These are phyloP conservation scores for Cladosporium cucumerinum DNA, from an alignment of 2,329 filamentous ascomycete species.

Conservation along the genomic window DNA sequence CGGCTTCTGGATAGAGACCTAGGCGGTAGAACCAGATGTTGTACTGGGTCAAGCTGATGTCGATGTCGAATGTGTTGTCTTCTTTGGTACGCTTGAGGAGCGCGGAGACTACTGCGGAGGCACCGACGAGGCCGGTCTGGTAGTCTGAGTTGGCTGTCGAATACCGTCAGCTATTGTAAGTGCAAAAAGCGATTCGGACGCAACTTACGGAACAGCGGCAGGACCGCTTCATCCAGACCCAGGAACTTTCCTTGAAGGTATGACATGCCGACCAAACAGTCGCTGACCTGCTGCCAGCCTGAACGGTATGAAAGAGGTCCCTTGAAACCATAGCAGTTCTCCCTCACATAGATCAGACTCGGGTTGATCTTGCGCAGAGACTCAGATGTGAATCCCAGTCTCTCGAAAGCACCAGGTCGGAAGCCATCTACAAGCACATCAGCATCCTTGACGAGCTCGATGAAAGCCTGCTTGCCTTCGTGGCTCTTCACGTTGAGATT, in stretches of 20 bases:
- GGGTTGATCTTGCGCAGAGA: constrained; percentile 38
- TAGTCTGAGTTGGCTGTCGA: constrained; percentile 11
- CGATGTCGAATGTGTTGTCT: constrained; percentile 10
- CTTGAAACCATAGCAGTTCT: constrained; percentile 52
- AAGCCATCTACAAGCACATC: constrained; percentile 50
- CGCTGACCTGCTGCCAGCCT: constrained; percentile 4
- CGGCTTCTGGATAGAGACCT: background rate
- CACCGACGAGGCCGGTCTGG: constrained; percentile 7
- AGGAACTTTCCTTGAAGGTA: constrained; percentile 1
- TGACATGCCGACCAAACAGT: constrained; percentile 1
- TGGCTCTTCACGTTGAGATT: background rate
- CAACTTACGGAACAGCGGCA: background rate
- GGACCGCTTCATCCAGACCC: background rate
- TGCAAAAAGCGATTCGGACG: too few species aligned
- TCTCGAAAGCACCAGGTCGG: constrained; percentile 45
- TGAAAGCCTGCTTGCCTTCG: constrained; percentile 4
- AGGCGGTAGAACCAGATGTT: constrained; percentile 13
- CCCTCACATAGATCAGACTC: constrained; percentile 44
- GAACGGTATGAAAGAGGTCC: constrained; percentile 42
- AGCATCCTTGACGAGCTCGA: constrained; percentile 39
- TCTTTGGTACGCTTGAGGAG: background rate
- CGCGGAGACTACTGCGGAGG: background rate
- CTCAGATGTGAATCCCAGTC: constrained; percentile 41
- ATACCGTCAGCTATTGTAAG: background rate
- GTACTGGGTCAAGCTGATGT: constrained; percentile 11